A percentile compares a stretch with the other conserved stretches of the same genome.
These are phyloP conservation scores for Pholiota conissans DNA, from an alignment of 768 basidiomycete genomes.

Conservation along the genomic window DNA sequence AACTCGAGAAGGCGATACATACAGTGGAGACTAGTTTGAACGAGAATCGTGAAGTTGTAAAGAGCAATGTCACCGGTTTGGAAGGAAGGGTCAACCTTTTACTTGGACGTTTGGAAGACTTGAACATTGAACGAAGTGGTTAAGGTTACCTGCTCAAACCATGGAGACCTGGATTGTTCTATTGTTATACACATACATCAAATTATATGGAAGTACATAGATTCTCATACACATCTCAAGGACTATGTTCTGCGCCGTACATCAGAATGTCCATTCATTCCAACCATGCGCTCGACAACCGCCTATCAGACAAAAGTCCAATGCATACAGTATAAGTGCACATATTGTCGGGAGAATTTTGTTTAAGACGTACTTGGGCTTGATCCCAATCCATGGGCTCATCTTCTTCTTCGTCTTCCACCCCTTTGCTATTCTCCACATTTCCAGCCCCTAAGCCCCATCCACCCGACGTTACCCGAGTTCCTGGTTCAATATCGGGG, in stretches of 20 bases:
- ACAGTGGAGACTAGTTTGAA: constrained; percentile 76
- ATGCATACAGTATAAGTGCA: background rate
- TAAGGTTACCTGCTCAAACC: background rate
- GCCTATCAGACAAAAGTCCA: constrained; percentile 32
- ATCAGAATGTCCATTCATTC: constrained; percentile 41
- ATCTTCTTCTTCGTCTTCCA: constrained; percentile 62
- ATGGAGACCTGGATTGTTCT: background rate
- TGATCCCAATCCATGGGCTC: constrained; percentile 69
- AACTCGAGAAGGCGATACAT: constrained; percentile 66
- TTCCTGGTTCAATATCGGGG: constrained; percentile 44
- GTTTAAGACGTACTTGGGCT: constrained; percentile 48
- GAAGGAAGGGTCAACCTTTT: constrained; percentile 50
- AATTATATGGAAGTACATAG: background rate
- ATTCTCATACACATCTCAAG: background rate
- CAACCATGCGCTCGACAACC: constrained; percentile 59
- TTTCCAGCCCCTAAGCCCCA: constrained; percentile 72
- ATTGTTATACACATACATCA: constrained; percentile 1
- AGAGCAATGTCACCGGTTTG: constrained; percentile 72
- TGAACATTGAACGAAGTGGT: constrained; percentile 23
- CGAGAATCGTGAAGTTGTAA: constrained; percentile 69
- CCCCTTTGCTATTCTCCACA: constrained; percentile 44
- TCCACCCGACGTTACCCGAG: constrained; percentile 60
- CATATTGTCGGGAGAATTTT: background rate
- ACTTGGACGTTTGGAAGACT: constrained; percentile 42
- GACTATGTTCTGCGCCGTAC: constrained; percentile 24